Evolutionary conservation across 106 monocot species (phyloP).

Genomic region (Cymbidium sinense): DNA sequence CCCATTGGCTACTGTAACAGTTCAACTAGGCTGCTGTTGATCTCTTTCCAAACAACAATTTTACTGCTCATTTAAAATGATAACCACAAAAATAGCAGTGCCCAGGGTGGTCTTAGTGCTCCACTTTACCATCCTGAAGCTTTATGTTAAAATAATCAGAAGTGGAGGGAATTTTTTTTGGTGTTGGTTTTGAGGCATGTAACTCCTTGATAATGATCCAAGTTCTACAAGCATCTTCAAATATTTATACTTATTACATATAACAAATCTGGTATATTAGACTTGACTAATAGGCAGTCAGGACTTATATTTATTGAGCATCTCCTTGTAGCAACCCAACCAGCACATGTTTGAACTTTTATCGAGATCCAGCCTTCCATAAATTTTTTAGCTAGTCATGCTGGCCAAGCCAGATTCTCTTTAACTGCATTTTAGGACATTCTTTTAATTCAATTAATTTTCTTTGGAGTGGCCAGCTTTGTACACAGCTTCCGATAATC

Average conservation of each 20-base stretch:
- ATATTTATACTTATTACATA: not conserved
- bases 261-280: not conserved
- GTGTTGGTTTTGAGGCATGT: not conserved
- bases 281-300: no score
- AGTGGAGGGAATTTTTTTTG: not conserved
- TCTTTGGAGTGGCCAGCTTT: not conserved
- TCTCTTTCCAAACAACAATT: not conserved
- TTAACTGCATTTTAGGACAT: not conserved
- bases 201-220: not conserved
- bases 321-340: not conserved
- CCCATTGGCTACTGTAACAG: not conserved
- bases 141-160: not conserved
- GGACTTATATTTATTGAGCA: no score
- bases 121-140: not conserved
- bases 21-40: not conserved
- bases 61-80: not conserved
- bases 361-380: not conserved
- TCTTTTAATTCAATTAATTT: not conserved
- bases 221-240: not conserved
- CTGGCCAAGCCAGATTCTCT: not conserved
- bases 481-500: no score
- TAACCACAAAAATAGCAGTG: not conserved
- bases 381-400: not conserved
- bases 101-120: not conserved
- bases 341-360: not conserved